These are phyloP conservation scores for Phytophthora sp. DNA, from an alignment of 352 stramenopile genomes.

Conservation along the genomic window DNA sequence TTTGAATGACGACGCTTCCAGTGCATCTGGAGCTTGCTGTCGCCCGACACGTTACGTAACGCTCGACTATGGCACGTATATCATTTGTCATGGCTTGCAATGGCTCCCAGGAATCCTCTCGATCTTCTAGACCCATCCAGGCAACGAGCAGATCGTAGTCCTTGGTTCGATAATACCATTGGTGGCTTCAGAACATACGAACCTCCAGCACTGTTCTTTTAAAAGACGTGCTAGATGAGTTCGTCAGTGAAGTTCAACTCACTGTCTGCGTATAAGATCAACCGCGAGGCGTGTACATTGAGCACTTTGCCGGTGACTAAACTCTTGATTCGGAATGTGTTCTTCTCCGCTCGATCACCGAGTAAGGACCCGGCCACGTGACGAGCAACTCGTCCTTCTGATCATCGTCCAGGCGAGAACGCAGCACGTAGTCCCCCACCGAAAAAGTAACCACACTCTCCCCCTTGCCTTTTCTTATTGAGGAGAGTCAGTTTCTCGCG, in stretches of 20 bases:
- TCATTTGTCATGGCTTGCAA: background rate
- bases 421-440: slow-evolving; percentile 14
- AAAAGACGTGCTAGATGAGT: slow-evolving; percentile 1
- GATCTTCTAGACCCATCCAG: background rate
- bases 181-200: background rate
- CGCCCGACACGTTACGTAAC: no score
- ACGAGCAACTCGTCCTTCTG: slow-evolving; percentile 6
- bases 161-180: background rate
- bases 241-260: background rate
- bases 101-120: slow-evolving; percentile 4
- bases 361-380: background rate
- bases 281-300: background rate
- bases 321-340: background rate
- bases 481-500: background rate
- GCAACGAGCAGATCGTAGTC: background rate
- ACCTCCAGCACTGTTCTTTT: slow-evolving; percentile 4
- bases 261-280: slow-evolving; percentile 5
- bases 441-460: slow-evolving; percentile 11
- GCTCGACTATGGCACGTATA: background rate
- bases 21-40: no score
- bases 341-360: background rate
- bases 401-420: slow-evolving; percentile 6
- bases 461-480: background rate
- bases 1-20: no score
- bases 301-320: background rate